A percentile compares a stretch with the other conserved stretches of the same genome.
phyloP scores from a whole-genome alignment of 805 yeast genomes.

The Suhomyces tanzawaensis region DNA sequence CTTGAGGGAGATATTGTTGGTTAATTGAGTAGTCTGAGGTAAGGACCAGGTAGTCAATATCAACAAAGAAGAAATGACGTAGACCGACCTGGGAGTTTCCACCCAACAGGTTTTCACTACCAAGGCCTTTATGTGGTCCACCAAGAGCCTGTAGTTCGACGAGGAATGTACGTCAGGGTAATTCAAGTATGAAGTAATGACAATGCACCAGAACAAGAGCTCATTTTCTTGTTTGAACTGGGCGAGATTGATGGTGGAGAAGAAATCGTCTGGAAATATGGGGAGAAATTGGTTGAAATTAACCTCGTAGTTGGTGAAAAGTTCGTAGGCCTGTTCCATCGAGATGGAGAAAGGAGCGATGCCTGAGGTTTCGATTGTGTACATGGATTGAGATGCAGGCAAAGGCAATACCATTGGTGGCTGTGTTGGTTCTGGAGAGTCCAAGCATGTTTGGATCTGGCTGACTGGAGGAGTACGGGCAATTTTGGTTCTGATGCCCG shows the following conservation, averaged over 20 bases:
- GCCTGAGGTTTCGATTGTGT: background rate
- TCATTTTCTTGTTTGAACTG: slow-evolving; percentile 25
- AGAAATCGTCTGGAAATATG: slow-evolving; percentile 22
- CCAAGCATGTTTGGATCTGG: slow-evolving; percentile 14
- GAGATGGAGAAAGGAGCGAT: slow-evolving; percentile 8
- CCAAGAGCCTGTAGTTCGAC: slow-evolving; percentile 21
- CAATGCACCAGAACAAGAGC: slow-evolving; percentile 41
- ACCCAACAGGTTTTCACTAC: slow-evolving; percentile 44
- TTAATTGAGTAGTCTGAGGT: slow-evolving; percentile 27
- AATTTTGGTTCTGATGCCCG: background rate
- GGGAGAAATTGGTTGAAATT: slow-evolving; percentile 34
- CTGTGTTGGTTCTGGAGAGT: slow-evolving; percentile 6
- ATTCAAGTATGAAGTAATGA: slow-evolving; percentile 33
- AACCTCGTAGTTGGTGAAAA: slow-evolving; percentile 22
- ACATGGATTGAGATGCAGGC: background rate
- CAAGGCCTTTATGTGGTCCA: slow-evolving; percentile 34
- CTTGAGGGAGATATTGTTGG: slow-evolving; percentile 35
- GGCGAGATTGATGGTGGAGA: slow-evolving; percentile 11
- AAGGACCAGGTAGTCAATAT: slow-evolving; percentile 47
- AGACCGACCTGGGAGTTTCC: slow-evolving; percentile 43
- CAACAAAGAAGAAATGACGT: slow-evolving; percentile 35
- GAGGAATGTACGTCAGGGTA: slow-evolving; percentile 12
- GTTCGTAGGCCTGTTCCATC: slow-evolving; percentile 10
- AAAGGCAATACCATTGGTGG: background rate
- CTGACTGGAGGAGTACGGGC: slow-evolving; percentile 11